Percentiles rank a stretch among this genome's conserved stretches.
These are phyloP conservation scores for Amylostereum areolatum DNA, from an alignment of 1,284 basidiomycete species.

Conservation along the genomic window DNA sequence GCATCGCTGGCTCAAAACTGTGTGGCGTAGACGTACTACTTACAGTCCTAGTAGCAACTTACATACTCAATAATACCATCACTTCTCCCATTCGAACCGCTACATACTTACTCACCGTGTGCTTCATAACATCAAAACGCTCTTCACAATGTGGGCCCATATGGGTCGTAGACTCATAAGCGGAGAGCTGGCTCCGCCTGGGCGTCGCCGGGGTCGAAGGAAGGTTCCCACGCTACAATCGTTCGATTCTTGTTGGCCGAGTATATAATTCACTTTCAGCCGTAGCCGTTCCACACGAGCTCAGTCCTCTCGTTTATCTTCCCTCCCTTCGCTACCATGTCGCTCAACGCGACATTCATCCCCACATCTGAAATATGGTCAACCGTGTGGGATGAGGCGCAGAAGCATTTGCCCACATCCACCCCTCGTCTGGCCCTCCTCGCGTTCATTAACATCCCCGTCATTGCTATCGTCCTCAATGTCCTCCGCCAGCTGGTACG, in stretches of 20 bases:
- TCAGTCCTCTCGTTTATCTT: not conserved
- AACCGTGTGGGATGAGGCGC: slow-evolving; percentile 38
- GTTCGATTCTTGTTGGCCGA: not conserved
- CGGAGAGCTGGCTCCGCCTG: no score
- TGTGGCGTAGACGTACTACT: no score
- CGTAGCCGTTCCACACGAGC: not conserved
- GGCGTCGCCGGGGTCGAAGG: no score
- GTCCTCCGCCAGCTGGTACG: slow-evolving; percentile 57
- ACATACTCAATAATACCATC: no score
- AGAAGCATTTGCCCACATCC: slow-evolving; percentile 23
- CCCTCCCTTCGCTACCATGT: slow-evolving; percentile 21
- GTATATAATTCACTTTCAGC: not conserved
- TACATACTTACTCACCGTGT: no score
- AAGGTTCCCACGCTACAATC: no score
- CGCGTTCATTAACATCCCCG: slow-evolving; percentile 33
- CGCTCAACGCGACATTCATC: slow-evolving; percentile 29
- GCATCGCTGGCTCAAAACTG: no score
- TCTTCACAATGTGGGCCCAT: no score
- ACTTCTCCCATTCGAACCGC: no score
- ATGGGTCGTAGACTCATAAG: no score
- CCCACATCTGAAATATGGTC: slow-evolving; percentile 37
- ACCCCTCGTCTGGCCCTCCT: slow-evolving; percentile 22
- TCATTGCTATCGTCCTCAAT: slow-evolving; percentile 50
- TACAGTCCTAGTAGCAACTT: no score
- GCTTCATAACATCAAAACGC: no score